These are phyloP conservation scores for Tuber magnatum DNA, from an alignment of 495 filamentous ascomycete species.

Conservation along the genomic window DNA sequence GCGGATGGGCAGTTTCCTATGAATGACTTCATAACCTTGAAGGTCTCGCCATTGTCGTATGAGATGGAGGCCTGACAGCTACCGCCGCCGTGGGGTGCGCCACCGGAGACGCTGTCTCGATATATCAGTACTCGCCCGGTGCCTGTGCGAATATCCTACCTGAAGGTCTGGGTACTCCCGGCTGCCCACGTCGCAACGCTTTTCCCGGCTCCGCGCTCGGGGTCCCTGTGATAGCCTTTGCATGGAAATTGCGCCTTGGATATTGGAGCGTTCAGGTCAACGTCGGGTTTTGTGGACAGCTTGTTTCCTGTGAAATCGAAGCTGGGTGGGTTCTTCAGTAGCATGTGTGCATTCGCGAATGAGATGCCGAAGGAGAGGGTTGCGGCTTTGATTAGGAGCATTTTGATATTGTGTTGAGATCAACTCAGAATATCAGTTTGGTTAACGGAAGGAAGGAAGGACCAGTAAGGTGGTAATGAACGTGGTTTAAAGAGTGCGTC, in stretches of 20 bases:
- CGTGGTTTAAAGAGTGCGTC: neutral
- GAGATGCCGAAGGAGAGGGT: constrained; percentile 40
- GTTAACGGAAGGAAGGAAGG: neutral
- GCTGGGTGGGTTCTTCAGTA: constrained; percentile 51
- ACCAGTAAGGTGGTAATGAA: neutral
- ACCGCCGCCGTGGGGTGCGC: constrained; percentile 42
- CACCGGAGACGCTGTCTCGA: constrained; percentile 39
- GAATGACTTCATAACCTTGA: constrained; percentile 45
- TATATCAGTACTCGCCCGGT: neutral
- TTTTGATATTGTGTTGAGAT: neutral
- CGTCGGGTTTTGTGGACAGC: constrained; percentile 49
- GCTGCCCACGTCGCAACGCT: constrained; percentile 50
- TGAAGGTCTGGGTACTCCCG: constrained; percentile 54
- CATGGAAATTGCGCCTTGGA: constrained; percentile 56
- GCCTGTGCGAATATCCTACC: constrained; percentile 20
- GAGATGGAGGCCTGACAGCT: constrained; percentile 46
- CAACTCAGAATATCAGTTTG: neutral
- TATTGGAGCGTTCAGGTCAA: constrained; percentile 53
- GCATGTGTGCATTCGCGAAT: constrained; percentile 49
- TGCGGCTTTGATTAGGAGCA: neutral
- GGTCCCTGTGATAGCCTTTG: constrained; percentile 56
- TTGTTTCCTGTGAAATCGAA: constrained; percentile 52
- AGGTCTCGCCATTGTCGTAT: constrained; percentile 42
- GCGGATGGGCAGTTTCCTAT: constrained; percentile 43
- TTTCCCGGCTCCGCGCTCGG: constrained; percentile 44